Evolutionary conservation across 2,329 filamentous ascomycete genomes (phyloP).

Genomic region (Pseudogymnoascus sp.): DNA sequence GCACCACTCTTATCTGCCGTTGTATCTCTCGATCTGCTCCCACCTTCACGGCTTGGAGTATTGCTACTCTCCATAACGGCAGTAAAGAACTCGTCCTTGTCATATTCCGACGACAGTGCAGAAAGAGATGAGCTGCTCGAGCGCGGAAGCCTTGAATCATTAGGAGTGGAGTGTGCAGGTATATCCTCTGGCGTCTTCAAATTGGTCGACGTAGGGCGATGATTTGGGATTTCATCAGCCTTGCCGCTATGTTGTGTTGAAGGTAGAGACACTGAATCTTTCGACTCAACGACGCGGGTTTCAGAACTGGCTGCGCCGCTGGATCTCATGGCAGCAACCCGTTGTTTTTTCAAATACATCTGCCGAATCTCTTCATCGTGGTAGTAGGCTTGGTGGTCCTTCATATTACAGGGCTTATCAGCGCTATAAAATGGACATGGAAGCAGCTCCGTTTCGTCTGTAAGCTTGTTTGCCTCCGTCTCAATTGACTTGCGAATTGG

Average conservation of each 20-base stretch:
- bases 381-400: constrained; percentile 1
- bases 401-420: constrained; percentile 1
- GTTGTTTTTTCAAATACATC: background rate
- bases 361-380: constrained; percentile 3
- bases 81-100: background rate
- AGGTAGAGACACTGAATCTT: background rate
- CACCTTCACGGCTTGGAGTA: background rate
- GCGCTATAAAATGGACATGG: constrained; percentile 6
- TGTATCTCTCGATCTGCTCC: background rate
- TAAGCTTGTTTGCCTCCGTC: background rate
- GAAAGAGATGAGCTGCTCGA: background rate
- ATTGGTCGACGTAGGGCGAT: background rate
- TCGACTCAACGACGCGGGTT: background rate
- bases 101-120: background rate
- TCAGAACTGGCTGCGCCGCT: background rate
- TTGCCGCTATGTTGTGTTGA: constrained; percentile 2
- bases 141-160: background rate
- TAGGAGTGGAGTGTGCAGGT: background rate
- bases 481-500: constrained; percentile 2
- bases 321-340: background rate
- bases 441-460: background rate
- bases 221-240: background rate
- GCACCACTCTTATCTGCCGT: background rate
- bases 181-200: background rate
- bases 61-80: background rate